Conservation (phyloP, 176 grass and related monocot species). For the Dendrocalamus sinicus region DNA sequence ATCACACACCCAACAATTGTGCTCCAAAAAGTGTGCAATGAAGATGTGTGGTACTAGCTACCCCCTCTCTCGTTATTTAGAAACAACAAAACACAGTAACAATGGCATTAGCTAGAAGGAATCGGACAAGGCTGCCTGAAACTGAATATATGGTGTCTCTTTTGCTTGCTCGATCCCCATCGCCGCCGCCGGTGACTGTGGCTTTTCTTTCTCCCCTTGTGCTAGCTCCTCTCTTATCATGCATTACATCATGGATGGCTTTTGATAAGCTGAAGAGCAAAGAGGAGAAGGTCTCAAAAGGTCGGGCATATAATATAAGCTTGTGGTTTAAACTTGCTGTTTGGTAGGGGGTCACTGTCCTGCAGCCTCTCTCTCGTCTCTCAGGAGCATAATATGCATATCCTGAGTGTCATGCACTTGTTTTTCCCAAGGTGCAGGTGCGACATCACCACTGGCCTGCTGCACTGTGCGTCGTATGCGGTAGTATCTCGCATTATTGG, state of each 20-base stretch:
- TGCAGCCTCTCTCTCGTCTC: background rate
- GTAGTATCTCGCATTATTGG: slow-evolving; percentile 21
- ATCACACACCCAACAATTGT: slow-evolving; percentile 37
- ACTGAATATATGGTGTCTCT: slow-evolving; percentile 15
- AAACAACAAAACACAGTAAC: background rate
- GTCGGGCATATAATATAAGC: background rate
- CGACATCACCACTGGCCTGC: background rate
- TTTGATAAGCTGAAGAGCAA: background rate
- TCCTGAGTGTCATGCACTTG: slow-evolving; percentile 33
- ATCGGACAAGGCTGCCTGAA: slow-evolving; percentile 35
- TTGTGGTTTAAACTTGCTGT: slow-evolving; percentile 34
- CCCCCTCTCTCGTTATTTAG: background rate
- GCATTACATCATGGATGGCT: background rate
- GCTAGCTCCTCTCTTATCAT: background rate
- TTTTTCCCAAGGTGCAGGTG: background rate
- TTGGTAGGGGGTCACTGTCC: slow-evolving; percentile 47
- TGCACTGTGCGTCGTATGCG: background rate
- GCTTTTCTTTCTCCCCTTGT: background rate
- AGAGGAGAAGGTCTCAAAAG: background rate
- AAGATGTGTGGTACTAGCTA: slow-evolving; percentile 9
- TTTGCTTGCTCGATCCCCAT: background rate
- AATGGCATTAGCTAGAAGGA: background rate
- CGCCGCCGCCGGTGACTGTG: background rate
- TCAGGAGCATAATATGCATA: background rate
- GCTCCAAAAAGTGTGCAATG: slow-evolving; percentile 19